Evolutionary conservation across 495 filamentous ascomycete genomes (phyloP).

Genomic region (Aspergillus nanangensis): DNA sequence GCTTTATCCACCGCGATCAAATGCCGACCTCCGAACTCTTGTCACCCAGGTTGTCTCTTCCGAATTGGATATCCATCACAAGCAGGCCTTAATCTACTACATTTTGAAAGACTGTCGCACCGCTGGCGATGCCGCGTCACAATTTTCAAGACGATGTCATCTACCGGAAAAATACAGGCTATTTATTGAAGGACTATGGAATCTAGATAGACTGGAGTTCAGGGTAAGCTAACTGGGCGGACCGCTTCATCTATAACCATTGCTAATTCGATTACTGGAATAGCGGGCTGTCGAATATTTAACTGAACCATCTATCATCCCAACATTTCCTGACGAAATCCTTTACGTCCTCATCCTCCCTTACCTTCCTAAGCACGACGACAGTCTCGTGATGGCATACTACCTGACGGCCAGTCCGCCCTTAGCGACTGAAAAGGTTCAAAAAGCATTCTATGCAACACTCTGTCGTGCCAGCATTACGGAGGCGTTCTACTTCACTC

Average conservation of each 20-base stretch:
- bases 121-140: conserved; percentile 40
- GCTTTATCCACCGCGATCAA: conserved; percentile 65
- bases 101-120: conserved; percentile 68
- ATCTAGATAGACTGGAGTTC: conserved; percentile 68
- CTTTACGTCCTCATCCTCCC: conserved; percentile 60
- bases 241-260: not conserved
- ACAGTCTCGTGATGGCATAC: conserved; percentile 66
- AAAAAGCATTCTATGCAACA: conserved; percentile 60
- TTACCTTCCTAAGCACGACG: conserved; percentile 54
- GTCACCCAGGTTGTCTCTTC: conserved; percentile 58
- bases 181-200: conserved; percentile 78
- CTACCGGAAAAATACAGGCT: conserved; percentile 65
- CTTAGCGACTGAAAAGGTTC: conserved; percentile 52
- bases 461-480: conserved; percentile 62
- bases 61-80: conserved; percentile 61
- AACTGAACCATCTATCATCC: conserved; percentile 68
- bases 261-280: conserved; percentile 9
- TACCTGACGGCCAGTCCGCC: conserved; percentile 67
- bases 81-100: conserved; percentile 77
- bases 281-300: conserved; percentile 67
- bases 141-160: conserved; percentile 52
- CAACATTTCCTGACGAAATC: conserved; percentile 79
- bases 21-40: conserved; percentile 57
- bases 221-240: conserved; percentile 32
- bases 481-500: conserved; percentile 70